Evolutionary conservation across 345 rosid genomes (phyloP).

Genomic region (Odontarrhena argentea): DNA sequence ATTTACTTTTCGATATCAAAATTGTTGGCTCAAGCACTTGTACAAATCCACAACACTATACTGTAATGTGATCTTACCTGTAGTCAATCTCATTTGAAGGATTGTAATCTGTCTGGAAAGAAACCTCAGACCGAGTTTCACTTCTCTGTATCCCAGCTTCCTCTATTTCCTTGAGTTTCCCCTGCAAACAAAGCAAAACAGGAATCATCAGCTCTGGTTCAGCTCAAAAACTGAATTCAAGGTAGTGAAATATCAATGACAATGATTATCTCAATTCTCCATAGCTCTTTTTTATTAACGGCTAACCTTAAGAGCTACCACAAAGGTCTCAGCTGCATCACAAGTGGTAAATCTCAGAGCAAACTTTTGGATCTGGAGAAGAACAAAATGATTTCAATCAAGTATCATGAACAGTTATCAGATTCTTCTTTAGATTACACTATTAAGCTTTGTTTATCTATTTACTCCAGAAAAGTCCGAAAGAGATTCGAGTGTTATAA

Average conservation of each 20-base stretch:
- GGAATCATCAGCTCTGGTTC: constrained; percentile 18
- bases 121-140: constrained; percentile 51
- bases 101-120: constrained; percentile 52
- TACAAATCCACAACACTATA: neutral
- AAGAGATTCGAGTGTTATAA: constrained; percentile 7
- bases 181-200: constrained; percentile 47
- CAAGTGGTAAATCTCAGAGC: constrained; percentile 62
- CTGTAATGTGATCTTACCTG: constrained; percentile 48
- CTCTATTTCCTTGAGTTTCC: constrained; percentile 40
- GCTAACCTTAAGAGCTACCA: constrained; percentile 58
- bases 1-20: constrained; percentile 3
- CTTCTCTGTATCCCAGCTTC: constrained; percentile 43
- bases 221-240: constrained; percentile 9
- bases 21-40: constrained; percentile 18
- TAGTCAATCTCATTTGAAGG: constrained; percentile 38
- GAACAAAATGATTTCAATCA: neutral
- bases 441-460: neutral
- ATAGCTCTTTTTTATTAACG: constrained; percentile 15
- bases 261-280: neutral
- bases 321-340: constrained; percentile 60
- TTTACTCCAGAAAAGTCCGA: constrained; percentile 9
- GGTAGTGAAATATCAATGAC: constrained; percentile 2
- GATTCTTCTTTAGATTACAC: neutral
- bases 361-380: constrained; percentile 81
- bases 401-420: constrained; percentile 1